Percentiles rank a stretch among this genome's conserved stretches.
Evolutionary conservation across 2,329 filamentous ascomycete species (phyloP).

Genomic region (Pyricularia pennisetigena): DNA sequence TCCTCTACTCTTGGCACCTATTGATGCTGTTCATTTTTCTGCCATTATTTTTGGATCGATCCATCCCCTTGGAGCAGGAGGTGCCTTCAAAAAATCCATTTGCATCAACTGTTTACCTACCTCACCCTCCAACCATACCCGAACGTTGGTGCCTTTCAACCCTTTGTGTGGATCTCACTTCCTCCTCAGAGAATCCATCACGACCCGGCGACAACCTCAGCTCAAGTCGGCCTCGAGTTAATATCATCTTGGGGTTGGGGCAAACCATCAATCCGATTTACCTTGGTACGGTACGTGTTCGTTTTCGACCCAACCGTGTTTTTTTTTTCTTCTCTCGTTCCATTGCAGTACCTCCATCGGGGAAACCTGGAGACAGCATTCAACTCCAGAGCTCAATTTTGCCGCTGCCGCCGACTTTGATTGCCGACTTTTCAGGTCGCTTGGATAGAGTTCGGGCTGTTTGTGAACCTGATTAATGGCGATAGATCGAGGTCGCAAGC

Average conservation of each 20-base stretch:
- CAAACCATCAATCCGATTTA: background rate
- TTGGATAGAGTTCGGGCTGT: background rate
- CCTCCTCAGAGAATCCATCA: background rate
- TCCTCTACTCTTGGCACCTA: background rate
- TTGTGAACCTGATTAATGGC: background rate
- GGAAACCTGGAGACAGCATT: background rate
- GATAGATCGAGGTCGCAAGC: background rate
- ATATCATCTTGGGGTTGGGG: background rate
- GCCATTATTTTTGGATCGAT: constrained; percentile 2
- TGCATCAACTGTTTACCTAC: background rate
- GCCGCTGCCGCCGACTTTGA: background rate
- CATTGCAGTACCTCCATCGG: background rate
- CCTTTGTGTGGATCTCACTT: background rate
- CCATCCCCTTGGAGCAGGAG: background rate
- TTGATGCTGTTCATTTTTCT: background rate
- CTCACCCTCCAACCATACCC: background rate
- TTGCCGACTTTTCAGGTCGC: background rate
- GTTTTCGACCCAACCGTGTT: background rate
- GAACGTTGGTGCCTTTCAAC: background rate
- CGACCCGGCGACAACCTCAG: background rate
- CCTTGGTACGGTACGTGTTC: background rate
- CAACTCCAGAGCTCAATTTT: background rate
- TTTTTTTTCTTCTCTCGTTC: background rate
- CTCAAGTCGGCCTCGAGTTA: background rate
- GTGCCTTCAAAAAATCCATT: background rate